Evolutionary conservation across 345 rosid species (phyloP).

Genomic region (Salix caprea): DNA sequence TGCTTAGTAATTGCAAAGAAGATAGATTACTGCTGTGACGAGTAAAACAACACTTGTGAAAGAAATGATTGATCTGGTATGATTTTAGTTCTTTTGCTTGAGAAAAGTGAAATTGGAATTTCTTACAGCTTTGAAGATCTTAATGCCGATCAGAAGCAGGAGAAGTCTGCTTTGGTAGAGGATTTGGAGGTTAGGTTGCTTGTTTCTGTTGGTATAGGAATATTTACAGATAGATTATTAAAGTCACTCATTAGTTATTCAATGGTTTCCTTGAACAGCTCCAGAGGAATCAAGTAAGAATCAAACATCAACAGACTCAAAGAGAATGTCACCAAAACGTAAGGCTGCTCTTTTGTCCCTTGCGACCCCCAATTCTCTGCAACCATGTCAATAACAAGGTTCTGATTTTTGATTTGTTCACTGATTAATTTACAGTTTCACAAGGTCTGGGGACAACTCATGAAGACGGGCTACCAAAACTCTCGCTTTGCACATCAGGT

Average conservation of each 20-base stretch:
- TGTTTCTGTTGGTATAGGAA: background rate
- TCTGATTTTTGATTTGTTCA: background rate
- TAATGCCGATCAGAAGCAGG: conserved; percentile 37
- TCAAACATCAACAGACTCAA: conserved; percentile 64
- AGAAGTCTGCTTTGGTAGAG: conserved; percentile 31
- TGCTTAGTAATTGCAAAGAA: no score
- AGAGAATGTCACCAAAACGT: conserved; percentile 74
- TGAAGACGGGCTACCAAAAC: conserved; percentile 98
- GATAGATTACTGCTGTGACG: no score
- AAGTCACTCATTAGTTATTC: background rate
- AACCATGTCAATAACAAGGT: background rate
- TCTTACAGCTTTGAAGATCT: conserved; percentile 50
- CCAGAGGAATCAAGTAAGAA: conserved; percentile 48
- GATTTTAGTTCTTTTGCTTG: no score
- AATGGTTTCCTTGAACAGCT: conserved; percentile 36
- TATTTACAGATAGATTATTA: background rate
- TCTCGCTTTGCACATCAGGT: conserved; percentile 99
- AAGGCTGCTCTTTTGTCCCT: background rate
- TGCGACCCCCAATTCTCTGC: background rate
- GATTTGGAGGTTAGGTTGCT: conserved; percentile 53
- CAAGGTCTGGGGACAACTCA: conserved; percentile 91
- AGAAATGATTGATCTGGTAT: no score
- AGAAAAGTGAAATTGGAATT: background rate
- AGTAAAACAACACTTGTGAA: no score
- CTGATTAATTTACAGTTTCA: conserved; percentile 58